phyloP scores from a whole-genome alignment of 1,284 basidiomycete genomes.

The Mycosarcoma mackinlayi region DNA sequence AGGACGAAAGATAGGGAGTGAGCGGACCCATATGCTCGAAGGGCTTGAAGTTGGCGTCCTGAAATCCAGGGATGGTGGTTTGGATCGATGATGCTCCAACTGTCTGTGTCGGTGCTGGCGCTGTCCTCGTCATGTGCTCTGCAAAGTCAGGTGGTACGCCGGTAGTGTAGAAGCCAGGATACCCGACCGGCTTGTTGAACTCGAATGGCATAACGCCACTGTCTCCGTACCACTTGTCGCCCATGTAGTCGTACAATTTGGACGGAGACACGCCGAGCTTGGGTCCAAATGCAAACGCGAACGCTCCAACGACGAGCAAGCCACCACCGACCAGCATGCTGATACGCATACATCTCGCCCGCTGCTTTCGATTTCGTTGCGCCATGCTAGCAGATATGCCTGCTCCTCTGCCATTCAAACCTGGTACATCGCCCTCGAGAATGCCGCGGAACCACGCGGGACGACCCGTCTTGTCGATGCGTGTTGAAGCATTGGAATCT shows the following conservation, averaged over 20 bases:
- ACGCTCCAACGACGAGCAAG: slow-evolving; percentile 43
- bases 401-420: slow-evolving; percentile 23
- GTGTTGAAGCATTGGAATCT: slow-evolving; percentile 35
- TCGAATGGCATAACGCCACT: slow-evolving; percentile 35
- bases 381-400: slow-evolving; percentile 41
- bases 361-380: slow-evolving; percentile 24
- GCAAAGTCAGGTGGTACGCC: slow-evolving; percentile 58
- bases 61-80: slow-evolving; percentile 55
- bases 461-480: slow-evolving; percentile 58
- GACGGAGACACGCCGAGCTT: slow-evolving; percentile 27
- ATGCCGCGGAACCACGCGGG: slow-evolving; percentile 54
- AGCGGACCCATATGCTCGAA: slow-evolving; percentile 67
- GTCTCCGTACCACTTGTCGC: slow-evolving; percentile 52
- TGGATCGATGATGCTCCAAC: slow-evolving; percentile 59
- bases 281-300: slow-evolving; percentile 57
- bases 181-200: slow-evolving; percentile 60
- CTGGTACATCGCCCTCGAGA: slow-evolving; percentile 39
- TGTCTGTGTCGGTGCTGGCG: slow-evolving; percentile 32
- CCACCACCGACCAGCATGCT: slow-evolving; percentile 22
- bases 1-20: slow-evolving; percentile 61
- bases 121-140: slow-evolving; percentile 57
- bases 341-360: slow-evolving; percentile 30
- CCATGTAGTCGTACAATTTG: slow-evolving; percentile 41
- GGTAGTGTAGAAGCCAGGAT: slow-evolving; percentile 59
- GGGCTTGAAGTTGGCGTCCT: slow-evolving; percentile 49